phyloP scores from a whole-genome alignment of 768 basidiomycete species.

The Mycena kentingensis region DNA sequence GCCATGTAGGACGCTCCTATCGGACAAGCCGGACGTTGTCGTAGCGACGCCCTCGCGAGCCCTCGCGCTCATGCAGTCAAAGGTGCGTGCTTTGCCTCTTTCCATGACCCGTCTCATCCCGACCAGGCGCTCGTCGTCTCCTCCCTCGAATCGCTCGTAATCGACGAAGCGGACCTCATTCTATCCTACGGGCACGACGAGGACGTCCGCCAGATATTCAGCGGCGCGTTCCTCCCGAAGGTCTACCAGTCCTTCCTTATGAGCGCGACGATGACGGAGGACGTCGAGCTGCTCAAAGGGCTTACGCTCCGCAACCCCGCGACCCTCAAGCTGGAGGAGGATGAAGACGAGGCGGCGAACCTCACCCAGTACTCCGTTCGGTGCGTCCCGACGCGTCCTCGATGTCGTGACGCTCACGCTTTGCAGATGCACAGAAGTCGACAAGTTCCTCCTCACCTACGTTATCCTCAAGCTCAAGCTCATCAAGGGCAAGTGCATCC shows the following conservation, averaged over 20 bases:
- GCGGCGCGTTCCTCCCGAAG: slow-evolving; percentile 71
- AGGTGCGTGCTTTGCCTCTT: slow-evolving; percentile 43
- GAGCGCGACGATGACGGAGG: slow-evolving; percentile 97
- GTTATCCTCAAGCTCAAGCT: slow-evolving; percentile 96
- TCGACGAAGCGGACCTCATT: slow-evolving; percentile 97
- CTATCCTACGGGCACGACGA: slow-evolving; percentile 96
- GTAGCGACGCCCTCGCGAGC: slow-evolving; percentile 78
- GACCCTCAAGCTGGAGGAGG: slow-evolving; percentile 85
- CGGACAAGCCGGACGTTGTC: slow-evolving; percentile 74
- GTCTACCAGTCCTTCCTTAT: slow-evolving; percentile 92
- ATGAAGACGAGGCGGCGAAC: slow-evolving; percentile 76
- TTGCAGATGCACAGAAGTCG: slow-evolving; percentile 81
- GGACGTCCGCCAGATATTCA: slow-evolving; percentile 73
- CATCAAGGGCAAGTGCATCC: slow-evolving; percentile 92
- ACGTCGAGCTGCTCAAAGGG: slow-evolving; percentile 90
- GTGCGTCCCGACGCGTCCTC: too few relatives aligned
- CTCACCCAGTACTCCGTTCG: slow-evolving; percentile 85
- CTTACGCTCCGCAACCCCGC: slow-evolving; percentile 89
- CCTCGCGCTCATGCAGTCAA: slow-evolving; percentile 67
- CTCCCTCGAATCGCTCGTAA: slow-evolving; percentile 81
- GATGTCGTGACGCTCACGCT: too few relatives aligned
- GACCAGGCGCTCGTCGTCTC: slow-evolving; percentile 62
- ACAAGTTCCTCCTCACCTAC: slow-evolving; percentile 96
- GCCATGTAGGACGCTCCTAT: slow-evolving; percentile 36
- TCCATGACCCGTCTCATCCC: neutral